Evolutionary conservation across 495 filamentous ascomycete genomes (phyloP), one percentile per base, ranked within the genome.

Genomic region (Chaetomium fimeti): DNA sequence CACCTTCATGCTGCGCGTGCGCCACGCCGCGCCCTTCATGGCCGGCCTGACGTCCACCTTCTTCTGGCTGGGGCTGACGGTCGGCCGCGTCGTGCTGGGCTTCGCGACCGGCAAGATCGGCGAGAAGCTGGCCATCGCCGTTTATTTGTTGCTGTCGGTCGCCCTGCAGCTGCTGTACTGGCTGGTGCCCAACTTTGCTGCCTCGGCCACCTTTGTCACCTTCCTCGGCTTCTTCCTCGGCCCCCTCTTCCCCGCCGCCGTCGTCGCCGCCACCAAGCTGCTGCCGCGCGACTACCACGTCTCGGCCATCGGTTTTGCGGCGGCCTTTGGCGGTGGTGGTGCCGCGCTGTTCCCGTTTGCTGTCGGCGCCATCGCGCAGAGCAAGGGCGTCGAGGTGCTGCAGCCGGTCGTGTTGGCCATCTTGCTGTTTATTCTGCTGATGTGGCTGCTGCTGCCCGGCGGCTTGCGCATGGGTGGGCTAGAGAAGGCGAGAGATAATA

Each of bases 341-440:
- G 91, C 90, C 3, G 90, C 91, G 0, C 73, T 93, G 18, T 85
- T 96, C 55, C 92, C 92, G 0, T 96, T 96, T 72, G 89, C 85
- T 0, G 89, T 96, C 1, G 91, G 91, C 1, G 90, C 90, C 0
- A 88, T 95, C 74, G 92, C 91, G 8, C 88, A 94, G 74, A 84
- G 82, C 18, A 89, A 85, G 72, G 91, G 92, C 18, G 91, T 94
- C 11, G 74, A 87, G 70, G 89, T 92, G 13, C 68, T 93, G 67
- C 90, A 92, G 76, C 91, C 91, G 16, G 84, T 93, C 66, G 82
- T 88, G 59, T 76, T 94, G 72, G 88, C 83, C 25, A 72, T 93
- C 53, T 77, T 92, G 24, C 84, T 76, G 5, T 78, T 82, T 24
- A 84, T 89, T 40, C 69, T 87, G 28, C 48, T 83, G 9, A 72